phyloP scores from a whole-genome alignment of 2,329 filamentous ascomycete species.

The Trichoderma asperellum region DNA sequence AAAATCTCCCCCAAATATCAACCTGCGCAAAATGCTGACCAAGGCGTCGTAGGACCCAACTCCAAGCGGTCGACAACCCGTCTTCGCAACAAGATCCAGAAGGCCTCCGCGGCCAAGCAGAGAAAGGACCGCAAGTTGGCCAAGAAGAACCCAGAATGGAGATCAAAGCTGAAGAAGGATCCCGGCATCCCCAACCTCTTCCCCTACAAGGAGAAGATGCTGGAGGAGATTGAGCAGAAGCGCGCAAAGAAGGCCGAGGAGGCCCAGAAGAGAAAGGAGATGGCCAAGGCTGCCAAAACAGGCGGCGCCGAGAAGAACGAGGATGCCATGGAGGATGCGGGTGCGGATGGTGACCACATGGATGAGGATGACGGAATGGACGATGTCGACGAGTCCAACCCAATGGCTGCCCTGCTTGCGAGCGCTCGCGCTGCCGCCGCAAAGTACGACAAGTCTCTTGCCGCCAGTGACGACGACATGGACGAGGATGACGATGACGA shows the following conservation, averaged over 20 bases:
- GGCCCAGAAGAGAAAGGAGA: conserved; percentile 68
- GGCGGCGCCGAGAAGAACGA: conserved; percentile 50
- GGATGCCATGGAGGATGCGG: conserved; percentile 51
- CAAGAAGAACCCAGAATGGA: conserved; percentile 98
- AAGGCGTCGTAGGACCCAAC: conserved; percentile 70
- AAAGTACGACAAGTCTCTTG: conserved; percentile 70
- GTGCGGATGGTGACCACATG: conserved; percentile 53
- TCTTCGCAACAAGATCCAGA: conserved; percentile 93
- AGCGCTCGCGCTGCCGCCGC: conserved; percentile 79
- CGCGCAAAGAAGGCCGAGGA: conserved; percentile 82
- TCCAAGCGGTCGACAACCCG: conserved; percentile 92
- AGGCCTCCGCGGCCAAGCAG: conserved; percentile 87
- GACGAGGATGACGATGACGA: conserved; percentile 49
- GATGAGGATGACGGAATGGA: conserved; percentile 59
- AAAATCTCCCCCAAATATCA: neutral
- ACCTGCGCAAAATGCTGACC: conserved; percentile 8
- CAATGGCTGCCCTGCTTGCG: conserved; percentile 88
- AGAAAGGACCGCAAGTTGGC: conserved; percentile 84
- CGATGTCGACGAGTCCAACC: conserved; percentile 72
- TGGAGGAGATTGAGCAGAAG: conserved; percentile 92
- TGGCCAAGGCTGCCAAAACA: conserved; percentile 69
- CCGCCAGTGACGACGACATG: conserved; percentile 56
- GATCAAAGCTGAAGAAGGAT: conserved; percentile 93
- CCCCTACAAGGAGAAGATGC: conserved; percentile 94
- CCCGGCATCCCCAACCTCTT: conserved; percentile 97